These are phyloP conservation scores for Picea sitchensis DNA, from an alignment of 75 land plant species.

Conservation along the genomic window DNA sequence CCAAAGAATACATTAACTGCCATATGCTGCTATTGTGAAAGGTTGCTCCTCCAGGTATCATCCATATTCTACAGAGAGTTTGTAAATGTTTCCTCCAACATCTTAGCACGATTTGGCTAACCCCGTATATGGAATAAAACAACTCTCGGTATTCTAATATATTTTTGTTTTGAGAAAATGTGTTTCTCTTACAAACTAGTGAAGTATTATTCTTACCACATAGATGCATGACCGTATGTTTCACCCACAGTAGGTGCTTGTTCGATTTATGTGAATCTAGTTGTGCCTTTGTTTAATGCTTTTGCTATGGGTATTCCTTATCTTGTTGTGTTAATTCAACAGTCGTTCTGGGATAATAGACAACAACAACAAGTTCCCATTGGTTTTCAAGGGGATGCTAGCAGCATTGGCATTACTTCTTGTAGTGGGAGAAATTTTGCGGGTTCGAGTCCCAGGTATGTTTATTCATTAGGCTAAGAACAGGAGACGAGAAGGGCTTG, in stretches of 20 bases:
- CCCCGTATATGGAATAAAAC: no score
- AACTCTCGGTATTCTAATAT: no score
- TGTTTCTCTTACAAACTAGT: no score
- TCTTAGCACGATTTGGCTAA: no score
- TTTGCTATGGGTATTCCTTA: background rate
- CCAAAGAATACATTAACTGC: no score
- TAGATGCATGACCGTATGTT: background rate
- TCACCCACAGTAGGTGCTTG: background rate
- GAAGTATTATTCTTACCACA: no score
- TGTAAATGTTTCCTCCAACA: no score
- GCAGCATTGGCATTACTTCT: no score
- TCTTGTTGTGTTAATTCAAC: background rate
- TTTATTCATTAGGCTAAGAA: constrained; percentile 15
- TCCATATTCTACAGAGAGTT: no score
- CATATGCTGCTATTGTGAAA: no score
- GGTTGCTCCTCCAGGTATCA: no score
- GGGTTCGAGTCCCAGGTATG: background rate
- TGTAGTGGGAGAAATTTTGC: constrained; percentile 6
- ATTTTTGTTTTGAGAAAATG: no score
- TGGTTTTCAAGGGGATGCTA: background rate
- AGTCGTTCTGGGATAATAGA: background rate
- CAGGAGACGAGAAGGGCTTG: constrained; percentile 51
- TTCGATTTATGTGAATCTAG: background rate
- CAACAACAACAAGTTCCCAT: background rate
- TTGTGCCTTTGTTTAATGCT: background rate